Evolutionary conservation across 2,329 filamentous ascomycete species (phyloP), one percentile per base, ranked within the genome.

Genomic region (Trichoderma polysporum): DNA sequence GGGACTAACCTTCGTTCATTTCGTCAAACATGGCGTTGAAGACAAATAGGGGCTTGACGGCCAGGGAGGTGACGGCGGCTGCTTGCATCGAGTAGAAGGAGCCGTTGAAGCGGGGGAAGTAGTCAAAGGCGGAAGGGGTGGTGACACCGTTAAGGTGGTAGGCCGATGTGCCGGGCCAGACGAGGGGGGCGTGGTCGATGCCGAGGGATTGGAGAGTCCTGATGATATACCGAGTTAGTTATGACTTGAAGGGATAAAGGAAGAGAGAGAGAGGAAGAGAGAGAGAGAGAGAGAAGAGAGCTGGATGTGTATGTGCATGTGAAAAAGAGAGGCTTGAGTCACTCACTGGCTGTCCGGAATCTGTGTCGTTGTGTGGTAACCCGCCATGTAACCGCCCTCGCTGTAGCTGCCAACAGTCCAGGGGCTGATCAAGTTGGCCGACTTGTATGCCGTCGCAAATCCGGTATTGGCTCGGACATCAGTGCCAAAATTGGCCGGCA

Each of bases 11-110:
- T 13, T 66, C 63, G 41, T 66, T 66, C 33, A 66, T 47, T 17
- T 66, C 63, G 10, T 66, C 63, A 59, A 66, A 66, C 53, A 66
- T 66, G 63, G 63, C 63, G 39, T 53, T 66, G 9, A 66, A 66
- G 5, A 49, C 63, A 59, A 66, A 66, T 10, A 66, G 33, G 1
- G 63, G 63, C 54, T 66, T 66, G 17, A 52, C 17, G 0, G 63
- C 41, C 1, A 66, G 41, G 0, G 31, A 17, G 1, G 63, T 66
- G n/a, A 59, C 41, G 13, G 63, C 63, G n/a, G 59, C 63, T 19
- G 63, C 63, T n/a, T 66, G 54, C 63, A 58, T 66, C 0, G 63
- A 66, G 54, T 66, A 66, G 2, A 66, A 66, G 17, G 53, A 58
- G 31, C 63, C 63, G 45, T 66, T 66, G 45, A 31, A 66, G 12